These are phyloP conservation scores for Eimeria necatrix DNA, from an alignment of 169 alveolate genomes.

Conservation along the genomic window DNA sequence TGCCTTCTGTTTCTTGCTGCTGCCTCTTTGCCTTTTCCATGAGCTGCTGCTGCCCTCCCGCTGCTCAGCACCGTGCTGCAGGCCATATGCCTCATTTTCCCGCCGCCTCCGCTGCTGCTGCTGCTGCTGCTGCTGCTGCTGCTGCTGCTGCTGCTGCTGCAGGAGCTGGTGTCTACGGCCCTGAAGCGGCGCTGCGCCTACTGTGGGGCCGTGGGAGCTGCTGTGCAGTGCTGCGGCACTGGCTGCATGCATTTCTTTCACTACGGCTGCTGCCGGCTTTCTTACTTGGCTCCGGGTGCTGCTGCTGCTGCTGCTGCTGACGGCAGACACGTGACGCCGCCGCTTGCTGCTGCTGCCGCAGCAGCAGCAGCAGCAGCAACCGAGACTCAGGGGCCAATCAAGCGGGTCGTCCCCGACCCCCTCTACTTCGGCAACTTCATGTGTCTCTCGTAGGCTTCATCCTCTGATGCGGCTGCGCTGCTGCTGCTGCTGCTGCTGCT, in stretches of 20 bases:
- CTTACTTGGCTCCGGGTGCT: constrained; percentile 9
- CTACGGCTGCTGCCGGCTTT: constrained; percentile 32
- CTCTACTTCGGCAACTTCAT: constrained; percentile 51
- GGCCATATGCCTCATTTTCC: not conserved
- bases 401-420: constrained; percentile 33
- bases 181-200: not conserved
- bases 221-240: constrained; percentile 16
- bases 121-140: constrained; percentile 12
- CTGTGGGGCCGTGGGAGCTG: constrained; percentile 12
- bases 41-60: not conserved
- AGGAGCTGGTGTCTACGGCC: constrained; percentile 15
- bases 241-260: constrained; percentile 50
- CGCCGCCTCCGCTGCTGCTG: constrained; percentile 19
- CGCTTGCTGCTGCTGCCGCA: no score
- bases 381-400: not conserved
- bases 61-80: not conserved
- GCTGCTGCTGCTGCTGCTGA: constrained; percentile 6
- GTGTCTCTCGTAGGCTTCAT: constrained; percentile 54
- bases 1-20: not conserved
- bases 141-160: constrained; percentile 35
- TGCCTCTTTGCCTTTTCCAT: not conserved
- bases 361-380: no score
- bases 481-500: constrained; percentile 39
- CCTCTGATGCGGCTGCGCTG: no score
- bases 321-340: not conserved